phyloP scores from a whole-genome alignment of 768 basidiomycete species.

The Suillus paluster region DNA sequence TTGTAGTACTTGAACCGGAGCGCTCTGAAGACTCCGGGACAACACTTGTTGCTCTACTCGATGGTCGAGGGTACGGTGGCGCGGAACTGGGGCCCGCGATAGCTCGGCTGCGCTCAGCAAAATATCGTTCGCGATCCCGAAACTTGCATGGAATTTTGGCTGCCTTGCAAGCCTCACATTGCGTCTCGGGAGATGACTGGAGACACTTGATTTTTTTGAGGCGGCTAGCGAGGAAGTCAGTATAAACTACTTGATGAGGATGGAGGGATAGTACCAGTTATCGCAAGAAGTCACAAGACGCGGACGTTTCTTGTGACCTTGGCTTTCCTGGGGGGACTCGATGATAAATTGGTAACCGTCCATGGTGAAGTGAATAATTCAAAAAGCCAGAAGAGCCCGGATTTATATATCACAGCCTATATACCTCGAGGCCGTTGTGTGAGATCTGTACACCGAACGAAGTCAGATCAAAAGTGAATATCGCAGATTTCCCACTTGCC shows the following conservation, averaged over 20 bases:
- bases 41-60: conserved; percentile 16
- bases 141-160: conserved; percentile 77
- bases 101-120: conserved; percentile 82
- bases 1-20: conserved; percentile 9
- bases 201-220: conserved; percentile 90
- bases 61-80: conserved; percentile 24
- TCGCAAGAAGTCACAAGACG: conserved; percentile 90
- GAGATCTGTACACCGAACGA: conserved; percentile 11
- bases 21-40: conserved; percentile 21
- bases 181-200: conserved; percentile 66
- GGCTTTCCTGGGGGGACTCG: conserved; percentile 77
- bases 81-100: conserved; percentile 67
- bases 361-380: conserved; percentile 43
- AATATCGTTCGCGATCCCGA: conserved; percentile 85
- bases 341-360: conserved; percentile 89
- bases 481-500: conserved; percentile 31
- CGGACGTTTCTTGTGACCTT: conserved; percentile 81
- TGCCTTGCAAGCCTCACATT: conserved; percentile 79
- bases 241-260: conserved; percentile 1
- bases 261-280: conserved; percentile 63
- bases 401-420: conserved; percentile 37
- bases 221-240: conserved; percentile 51
- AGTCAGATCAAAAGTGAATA: conserved; percentile 35
- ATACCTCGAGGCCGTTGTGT: conserved; percentile 30
- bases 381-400: conserved; percentile 29